Conservation (phyloP, 2,329 filamentous ascomycete genomes). For the Sclerotinia sclerotiorum region DNA sequence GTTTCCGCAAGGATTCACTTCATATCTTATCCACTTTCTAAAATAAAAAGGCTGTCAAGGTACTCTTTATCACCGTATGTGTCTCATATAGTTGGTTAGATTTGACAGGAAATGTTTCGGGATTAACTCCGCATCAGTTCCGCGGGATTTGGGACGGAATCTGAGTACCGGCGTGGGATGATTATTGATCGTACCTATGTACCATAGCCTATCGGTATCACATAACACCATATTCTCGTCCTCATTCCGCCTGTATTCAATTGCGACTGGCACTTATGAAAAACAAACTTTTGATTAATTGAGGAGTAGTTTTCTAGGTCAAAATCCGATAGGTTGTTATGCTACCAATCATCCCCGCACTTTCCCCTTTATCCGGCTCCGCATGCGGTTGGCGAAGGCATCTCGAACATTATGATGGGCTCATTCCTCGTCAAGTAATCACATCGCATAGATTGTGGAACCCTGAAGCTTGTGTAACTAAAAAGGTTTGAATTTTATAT, state of each 20-base stretch:
- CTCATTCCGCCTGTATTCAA: not conserved
- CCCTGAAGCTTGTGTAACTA: not conserved
- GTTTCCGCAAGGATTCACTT: too few species aligned
- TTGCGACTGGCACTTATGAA: too few species aligned
- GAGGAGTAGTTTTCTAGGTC: not conserved
- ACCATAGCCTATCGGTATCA: not conserved
- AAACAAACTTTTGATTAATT: not conserved
- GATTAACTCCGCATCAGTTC: not conserved
- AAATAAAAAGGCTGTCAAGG: too few species aligned
- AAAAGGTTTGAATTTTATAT: not conserved
- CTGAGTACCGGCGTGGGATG: not conserved
- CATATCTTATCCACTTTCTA: too few species aligned
- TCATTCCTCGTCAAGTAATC: constrained; percentile 9
- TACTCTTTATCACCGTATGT: not conserved
- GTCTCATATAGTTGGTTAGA: not conserved
- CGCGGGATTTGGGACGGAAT: not conserved
- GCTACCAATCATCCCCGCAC: not conserved
- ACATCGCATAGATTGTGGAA: not conserved
- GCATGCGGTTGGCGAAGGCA: not conserved
- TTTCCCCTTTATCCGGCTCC: not conserved
- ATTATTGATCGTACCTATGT: not conserved
- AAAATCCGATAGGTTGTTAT: not conserved
- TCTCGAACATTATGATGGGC: not conserved
- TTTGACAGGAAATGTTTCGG: too few species aligned
- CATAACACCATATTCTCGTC: not conserved